A percentile compares a stretch with the other conserved stretches of the same genome.
phyloP scores from a whole-genome alignment of 1,139 yeast species.

The Sugiyamaella xylanicola region DNA sequence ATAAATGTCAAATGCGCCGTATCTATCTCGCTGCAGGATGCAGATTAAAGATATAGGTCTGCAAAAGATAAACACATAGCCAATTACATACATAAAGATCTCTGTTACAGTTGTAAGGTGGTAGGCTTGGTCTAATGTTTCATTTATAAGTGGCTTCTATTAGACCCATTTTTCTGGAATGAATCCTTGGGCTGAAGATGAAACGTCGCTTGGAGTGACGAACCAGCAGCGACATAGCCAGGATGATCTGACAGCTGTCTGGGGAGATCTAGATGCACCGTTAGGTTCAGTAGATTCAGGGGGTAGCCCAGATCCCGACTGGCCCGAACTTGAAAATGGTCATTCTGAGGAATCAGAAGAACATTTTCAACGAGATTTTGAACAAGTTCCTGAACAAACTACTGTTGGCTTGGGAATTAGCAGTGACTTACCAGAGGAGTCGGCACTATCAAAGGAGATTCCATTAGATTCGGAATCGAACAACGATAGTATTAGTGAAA shows the following conservation, averaged over 20 bases:
- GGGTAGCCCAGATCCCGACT: neutral
- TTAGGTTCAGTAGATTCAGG: slow-evolving; percentile 9
- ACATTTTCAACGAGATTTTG: neutral
- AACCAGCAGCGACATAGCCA: slow-evolving; percentile 1
- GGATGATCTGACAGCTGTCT: slow-evolving; percentile 9
- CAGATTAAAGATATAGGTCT: neutral
- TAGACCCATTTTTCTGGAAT: neutral
- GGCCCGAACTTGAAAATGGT: neutral
- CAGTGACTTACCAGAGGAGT: neutral
- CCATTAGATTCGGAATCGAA: too few species aligned
- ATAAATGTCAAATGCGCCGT: neutral
- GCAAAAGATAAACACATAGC: neutral
- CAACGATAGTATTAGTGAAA: too few species aligned
- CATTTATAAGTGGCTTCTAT: neutral
- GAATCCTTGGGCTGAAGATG: slow-evolving; percentile 15
- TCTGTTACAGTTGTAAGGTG: too few species aligned
- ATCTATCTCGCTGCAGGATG: neutral
- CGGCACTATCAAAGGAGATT: too few species aligned
- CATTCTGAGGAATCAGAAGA: neutral
- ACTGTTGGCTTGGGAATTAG: neutral
- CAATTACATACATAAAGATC: neutral
- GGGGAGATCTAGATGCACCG: slow-evolving; percentile 6
- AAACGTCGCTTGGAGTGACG: neutral
- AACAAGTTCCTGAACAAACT: too few species aligned
- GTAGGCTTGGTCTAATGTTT: neutral